A percentile compares a stretch with the other conserved stretches of the same genome.
Evolutionary conservation across 2,329 filamentous ascomycete species (phyloP).

Genomic region (Pseudocercospora cruenta): DNA sequence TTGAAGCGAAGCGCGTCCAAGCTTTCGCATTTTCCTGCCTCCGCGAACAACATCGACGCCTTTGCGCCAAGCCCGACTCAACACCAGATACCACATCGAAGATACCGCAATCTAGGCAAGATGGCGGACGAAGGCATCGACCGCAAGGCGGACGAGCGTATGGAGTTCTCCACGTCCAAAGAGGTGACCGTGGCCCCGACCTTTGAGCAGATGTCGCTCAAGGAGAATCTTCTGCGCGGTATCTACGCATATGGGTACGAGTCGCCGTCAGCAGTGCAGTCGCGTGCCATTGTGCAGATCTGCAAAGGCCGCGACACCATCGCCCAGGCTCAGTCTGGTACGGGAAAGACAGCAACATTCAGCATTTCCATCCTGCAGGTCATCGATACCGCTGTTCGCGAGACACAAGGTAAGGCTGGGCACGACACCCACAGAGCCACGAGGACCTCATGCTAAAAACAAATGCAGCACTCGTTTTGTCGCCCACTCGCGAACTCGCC

Average conservation of each 20-base stretch:
- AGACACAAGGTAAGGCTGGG: conserved; percentile 82
- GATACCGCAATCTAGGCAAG: conserved; percentile 42
- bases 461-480: conserved; percentile 94
- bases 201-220: conserved; percentile 87
- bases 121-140: conserved; percentile 91
- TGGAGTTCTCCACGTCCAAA: conserved; percentile 98
- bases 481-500: conserved; percentile 92
- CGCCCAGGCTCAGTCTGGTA: conserved; percentile 96
- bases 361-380: conserved; percentile 99
- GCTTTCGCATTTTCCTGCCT: conserved; percentile 2
- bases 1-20: not conserved
- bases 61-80: not conserved
- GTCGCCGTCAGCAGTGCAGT: conserved; percentile 96
- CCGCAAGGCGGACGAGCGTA: conserved; percentile 89
- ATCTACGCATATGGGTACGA: conserved; percentile 99
- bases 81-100: conserved; percentile 8
- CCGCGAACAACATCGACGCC: conserved; percentile 1
- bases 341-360: conserved; percentile 99
- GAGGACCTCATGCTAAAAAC: not conserved
- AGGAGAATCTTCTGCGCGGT: conserved; percentile 93
- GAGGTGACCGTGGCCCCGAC: conserved; percentile 95
- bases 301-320: conserved; percentile 99
- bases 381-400: conserved; percentile 91
- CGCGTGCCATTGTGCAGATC: conserved; percentile 95
- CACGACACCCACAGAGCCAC: not conserved